A percentile compares a stretch with the other conserved stretches of the same genome.
phyloP scores from a whole-genome alignment of 129 eudicot species.

The Heracleum sosnowskyi region DNA sequence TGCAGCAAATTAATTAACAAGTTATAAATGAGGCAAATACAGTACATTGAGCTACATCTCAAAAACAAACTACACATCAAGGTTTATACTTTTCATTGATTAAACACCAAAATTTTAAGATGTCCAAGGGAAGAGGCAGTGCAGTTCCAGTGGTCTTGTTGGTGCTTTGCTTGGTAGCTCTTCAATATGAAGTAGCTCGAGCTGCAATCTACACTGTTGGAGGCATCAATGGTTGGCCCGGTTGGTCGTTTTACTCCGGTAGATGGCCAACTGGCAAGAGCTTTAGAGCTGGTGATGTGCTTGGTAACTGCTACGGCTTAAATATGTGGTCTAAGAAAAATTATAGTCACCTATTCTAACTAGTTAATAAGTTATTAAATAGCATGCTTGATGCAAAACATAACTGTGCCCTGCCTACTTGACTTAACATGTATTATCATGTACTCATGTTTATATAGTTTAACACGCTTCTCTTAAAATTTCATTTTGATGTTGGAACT shows the following conservation, averaged over 20 bases:
- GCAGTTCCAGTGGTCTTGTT: slow-evolving; percentile 12
- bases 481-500: too few species aligned
- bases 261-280: slow-evolving; percentile 1
- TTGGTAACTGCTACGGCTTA: background rate
- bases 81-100: background rate
- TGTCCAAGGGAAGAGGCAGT: slow-evolving; percentile 44
- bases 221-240: background rate
- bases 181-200: background rate
- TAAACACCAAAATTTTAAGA: background rate
- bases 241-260: background rate
- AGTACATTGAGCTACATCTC: background rate
- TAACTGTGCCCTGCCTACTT: background rate
- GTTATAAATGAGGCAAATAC: too few species aligned
- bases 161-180: slow-evolving; percentile 12
- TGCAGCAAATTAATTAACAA: too few species aligned
- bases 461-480: too few species aligned
- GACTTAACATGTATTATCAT: too few species aligned
- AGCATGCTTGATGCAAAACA: background rate
- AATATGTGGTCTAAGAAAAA: background rate
- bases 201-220: background rate
- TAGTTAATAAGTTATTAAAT: background rate
- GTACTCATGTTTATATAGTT: too few species aligned
- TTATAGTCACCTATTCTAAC: background rate
- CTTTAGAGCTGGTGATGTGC: background rate
- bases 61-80: background rate